These are phyloP conservation scores for Dispira parvispora DNA, from an alignment of 192 early-diverging fungal genomes.

Conservation along the genomic window DNA sequence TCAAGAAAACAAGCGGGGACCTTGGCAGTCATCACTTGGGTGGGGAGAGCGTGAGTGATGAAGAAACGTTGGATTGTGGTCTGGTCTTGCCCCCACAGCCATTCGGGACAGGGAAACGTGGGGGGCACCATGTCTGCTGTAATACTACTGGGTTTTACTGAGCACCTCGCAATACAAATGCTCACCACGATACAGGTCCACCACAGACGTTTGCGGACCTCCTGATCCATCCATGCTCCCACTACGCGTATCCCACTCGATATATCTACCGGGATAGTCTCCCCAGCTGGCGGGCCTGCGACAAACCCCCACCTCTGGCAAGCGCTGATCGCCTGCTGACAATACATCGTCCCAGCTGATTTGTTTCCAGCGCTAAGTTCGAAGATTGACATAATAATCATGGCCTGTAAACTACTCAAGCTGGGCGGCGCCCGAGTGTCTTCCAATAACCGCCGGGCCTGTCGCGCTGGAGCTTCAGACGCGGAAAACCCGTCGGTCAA, in stretches of 20 bases:
- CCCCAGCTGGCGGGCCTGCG: too few relatives aligned
- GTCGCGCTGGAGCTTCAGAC: background rate
- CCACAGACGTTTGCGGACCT: background rate
- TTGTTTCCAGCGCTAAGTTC: background rate
- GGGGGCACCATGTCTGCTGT: background rate
- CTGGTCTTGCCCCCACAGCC: background rate
- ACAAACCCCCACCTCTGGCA: too few relatives aligned
- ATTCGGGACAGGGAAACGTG: background rate
- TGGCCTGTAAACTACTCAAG: background rate
- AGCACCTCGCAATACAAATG: background rate
- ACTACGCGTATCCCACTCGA: too few relatives aligned
- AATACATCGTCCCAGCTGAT: background rate
- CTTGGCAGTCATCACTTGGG: too few relatives aligned
- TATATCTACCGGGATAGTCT: too few relatives aligned
- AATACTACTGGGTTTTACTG: background rate
- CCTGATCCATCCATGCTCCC: background rate
- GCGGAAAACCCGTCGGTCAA: background rate
- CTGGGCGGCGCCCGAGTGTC: background rate
- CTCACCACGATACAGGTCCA: background rate
- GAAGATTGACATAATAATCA: background rate
- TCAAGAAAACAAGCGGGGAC: too few relatives aligned
- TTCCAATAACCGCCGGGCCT: background rate
- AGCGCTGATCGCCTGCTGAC: too few relatives aligned
- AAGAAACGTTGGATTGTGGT: background rate
- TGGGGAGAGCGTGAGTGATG: too few relatives aligned